phyloP scores from a whole-genome alignment of 768 basidiomycete genomes.

The Clavulina sp. region DNA sequence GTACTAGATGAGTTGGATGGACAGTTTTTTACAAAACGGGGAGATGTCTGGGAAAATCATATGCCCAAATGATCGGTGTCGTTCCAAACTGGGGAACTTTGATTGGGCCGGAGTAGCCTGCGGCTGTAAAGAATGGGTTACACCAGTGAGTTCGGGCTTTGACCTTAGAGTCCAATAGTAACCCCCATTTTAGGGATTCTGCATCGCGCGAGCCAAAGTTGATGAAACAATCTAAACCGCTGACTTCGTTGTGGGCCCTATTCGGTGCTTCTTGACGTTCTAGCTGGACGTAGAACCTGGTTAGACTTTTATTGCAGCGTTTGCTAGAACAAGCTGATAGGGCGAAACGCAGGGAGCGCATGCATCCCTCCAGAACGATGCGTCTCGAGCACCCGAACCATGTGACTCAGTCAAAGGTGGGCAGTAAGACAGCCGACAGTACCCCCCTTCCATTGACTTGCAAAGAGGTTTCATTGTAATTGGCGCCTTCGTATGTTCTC shows the following conservation, averaged over 20 bases:
- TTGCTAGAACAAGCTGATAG: background rate
- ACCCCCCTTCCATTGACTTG: background rate
- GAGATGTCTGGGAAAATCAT: conserved; percentile 72
- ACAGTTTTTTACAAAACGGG: conserved; percentile 55
- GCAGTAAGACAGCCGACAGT: background rate
- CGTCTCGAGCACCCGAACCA: too few relatives aligned
- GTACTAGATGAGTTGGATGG: conserved; percentile 88
- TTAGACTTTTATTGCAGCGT: too few relatives aligned
- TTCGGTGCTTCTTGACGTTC: too few relatives aligned
- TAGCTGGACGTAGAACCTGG: too few relatives aligned
- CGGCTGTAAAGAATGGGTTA: conserved; percentile 84
- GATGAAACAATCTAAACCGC: conserved; percentile 29
- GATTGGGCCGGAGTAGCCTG: conserved; percentile 94
- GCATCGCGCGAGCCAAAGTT: conserved; percentile 35
- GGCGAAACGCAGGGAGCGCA: background rate
- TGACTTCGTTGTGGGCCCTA: too few relatives aligned
- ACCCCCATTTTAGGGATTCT: conserved; percentile 27
- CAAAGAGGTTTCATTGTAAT: background rate
- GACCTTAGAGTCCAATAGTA: background rate
- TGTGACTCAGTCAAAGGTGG: too few relatives aligned
- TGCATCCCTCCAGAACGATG: background rate
- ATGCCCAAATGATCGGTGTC: conserved; percentile 86
- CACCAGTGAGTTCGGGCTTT: conserved; percentile 40
- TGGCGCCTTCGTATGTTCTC: background rate
- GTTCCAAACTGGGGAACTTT: conserved; percentile 82